These are phyloP conservation scores for Rhizophora apiculata DNA, from an alignment of 345 rosid genomes.

Conservation along the genomic window DNA sequence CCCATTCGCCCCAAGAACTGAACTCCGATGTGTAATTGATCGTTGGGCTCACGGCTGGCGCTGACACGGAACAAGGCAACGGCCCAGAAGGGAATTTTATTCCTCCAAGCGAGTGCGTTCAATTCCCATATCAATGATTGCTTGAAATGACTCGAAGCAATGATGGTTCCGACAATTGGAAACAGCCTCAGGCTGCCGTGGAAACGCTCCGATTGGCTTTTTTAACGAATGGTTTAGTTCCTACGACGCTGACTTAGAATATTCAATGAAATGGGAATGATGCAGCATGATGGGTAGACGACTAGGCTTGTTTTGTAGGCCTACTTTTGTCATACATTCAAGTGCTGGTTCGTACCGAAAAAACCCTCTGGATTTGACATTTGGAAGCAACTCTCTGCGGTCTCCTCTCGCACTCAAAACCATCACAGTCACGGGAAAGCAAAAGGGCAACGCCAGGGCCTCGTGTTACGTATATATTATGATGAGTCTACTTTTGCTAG, in stretches of 20 bases:
- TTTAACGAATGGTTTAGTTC: neutral
- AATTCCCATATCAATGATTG: no score
- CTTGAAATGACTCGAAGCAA: no score
- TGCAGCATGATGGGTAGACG: no score
- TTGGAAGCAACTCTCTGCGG: slow-evolving; percentile 19
- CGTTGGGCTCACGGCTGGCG: no score
- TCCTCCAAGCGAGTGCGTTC: no score
- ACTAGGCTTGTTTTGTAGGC: neutral
- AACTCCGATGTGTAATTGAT: no score
- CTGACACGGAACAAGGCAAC: no score
- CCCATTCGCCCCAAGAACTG: no score
- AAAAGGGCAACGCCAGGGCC: neutral
- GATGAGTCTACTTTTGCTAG: neutral
- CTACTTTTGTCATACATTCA: slow-evolving; percentile 1
- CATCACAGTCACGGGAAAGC: slow-evolving; percentile 12
- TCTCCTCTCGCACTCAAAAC: slow-evolving; percentile 28
- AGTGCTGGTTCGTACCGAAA: neutral
- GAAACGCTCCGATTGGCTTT: slow-evolving; percentile 16
- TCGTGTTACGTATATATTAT: neutral
- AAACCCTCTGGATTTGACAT: slow-evolving; percentile 17
- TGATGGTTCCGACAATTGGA: no score
- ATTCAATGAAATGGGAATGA: neutral
- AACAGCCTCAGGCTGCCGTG: neutral
- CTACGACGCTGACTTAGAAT: slow-evolving; percentile 10
- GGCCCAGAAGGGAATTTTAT: no score